Evolutionary conservation across 345 rosid species (phyloP), one percentile per base, ranked within the genome.

Genomic region (Erysimum cheiranthoides): DNA sequence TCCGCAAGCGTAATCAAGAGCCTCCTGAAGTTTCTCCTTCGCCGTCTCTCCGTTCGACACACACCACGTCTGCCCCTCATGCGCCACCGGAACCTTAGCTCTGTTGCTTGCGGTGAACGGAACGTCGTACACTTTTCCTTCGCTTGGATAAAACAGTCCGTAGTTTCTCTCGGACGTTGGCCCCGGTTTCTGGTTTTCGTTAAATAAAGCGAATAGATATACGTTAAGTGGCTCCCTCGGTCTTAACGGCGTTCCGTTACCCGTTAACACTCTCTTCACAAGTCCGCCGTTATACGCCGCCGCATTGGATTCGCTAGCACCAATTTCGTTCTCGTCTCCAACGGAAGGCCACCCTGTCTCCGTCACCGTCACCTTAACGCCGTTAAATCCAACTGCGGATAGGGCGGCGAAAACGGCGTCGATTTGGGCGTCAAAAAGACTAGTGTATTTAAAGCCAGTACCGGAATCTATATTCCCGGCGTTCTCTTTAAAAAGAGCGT

Each of bases 151-250:
- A 62, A 92, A 90, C 38, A 94, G 58, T 4, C 98, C 97, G 80
- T 89, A 94, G 76, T 90, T 94, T 73, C 91, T 79, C 84, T 92
- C 98, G 0, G 96, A 92, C 0, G 92, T 90, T 34, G 98, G 97
- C 1, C 98, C 98, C 35, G 80, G 0, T 70, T 94, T 94, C 27
- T 85, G 77, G 49, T 94, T 75, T 82, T 94, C 97, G 71, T 92
- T 94, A 57, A 94, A 94, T 57, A 94, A 76, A 2, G 97, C 92
- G 70, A 92, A 94, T 12, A 94, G 5, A 69, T 80, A 90, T 0
- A 90, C 93, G 58, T 86, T 85, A 0, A 90, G 82, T 21, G 88
- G 79, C 6, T 82, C 85, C 3, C 77, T 10, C 65, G 64, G 69
- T 64, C 53, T 78, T 47, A 78, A 71, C 47, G 81, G 81, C 21